A percentile compares a stretch with the other conserved stretches of the same genome.
phyloP scores from a whole-genome alignment of 257 asterid genomes.

The Asclepias syriaca region DNA sequence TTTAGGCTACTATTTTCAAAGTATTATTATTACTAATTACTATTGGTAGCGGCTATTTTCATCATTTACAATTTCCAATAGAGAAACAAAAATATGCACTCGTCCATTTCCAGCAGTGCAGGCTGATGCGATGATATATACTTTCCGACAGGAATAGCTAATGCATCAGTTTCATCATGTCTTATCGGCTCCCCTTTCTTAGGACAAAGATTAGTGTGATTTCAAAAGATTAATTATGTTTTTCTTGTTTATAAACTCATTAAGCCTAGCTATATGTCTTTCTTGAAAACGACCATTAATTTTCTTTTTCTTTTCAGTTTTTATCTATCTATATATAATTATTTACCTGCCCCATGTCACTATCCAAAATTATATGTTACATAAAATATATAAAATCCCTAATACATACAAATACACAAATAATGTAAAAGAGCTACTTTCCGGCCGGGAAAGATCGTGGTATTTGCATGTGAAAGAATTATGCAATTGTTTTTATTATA shows the following conservation, averaged over 20 bases:
- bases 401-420: no score
- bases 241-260: not conserved
- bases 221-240: not conserved
- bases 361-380: no score
- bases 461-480: constrained; percentile 10
- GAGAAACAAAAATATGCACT: no score
- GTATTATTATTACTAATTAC: no score
- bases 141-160: not conserved
- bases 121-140: not conserved
- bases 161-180: not conserved
- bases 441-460: not conserved
- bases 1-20: not conserved
- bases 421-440: not conserved
- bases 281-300: not conserved
- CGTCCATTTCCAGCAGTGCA: not conserved
- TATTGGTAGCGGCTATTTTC: not conserved
- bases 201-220: not conserved
- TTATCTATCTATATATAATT: not conserved
- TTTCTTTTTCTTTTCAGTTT: not conserved
- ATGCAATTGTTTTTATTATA: not conserved
- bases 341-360: no score
- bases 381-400: no score
- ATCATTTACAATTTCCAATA: not conserved
- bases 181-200: not conserved
- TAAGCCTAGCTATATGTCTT: not conserved